phyloP scores from a whole-genome alignment of 345 rosid genomes.

The Lepidium didymum region DNA sequence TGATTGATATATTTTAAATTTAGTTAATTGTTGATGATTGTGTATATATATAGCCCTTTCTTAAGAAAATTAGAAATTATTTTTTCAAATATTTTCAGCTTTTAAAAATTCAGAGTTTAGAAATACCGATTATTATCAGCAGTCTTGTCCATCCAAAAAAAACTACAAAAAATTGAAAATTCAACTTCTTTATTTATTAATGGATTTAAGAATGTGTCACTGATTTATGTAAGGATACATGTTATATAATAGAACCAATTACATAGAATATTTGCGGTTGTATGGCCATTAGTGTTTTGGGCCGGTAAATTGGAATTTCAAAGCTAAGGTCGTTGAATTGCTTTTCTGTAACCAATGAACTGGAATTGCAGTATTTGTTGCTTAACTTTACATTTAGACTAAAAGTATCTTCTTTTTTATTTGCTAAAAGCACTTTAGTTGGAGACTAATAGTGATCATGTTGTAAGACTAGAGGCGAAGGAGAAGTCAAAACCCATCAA shows the following conservation, averaged over 20 bases:
- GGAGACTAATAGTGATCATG: background rate
- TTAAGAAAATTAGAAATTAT: no score
- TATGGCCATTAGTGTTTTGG: background rate
- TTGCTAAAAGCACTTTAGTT: background rate
- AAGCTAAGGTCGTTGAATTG: conserved; percentile 1
- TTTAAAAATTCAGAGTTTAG: no score
- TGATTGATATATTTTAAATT: no score
- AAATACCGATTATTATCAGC: no score
- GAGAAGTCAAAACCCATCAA: background rate
- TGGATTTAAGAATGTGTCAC: background rate
- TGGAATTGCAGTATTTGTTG: background rate
- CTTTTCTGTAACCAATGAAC: conserved; percentile 5
- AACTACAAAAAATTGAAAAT: background rate
- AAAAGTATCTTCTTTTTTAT: background rate
- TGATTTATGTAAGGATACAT: background rate
- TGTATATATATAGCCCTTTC: no score
- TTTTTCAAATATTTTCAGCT: no score
- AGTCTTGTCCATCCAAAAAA: no score
- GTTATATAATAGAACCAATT: no score
- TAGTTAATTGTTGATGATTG: no score
- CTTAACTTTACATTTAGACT: background rate
- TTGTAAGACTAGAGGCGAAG: background rate
- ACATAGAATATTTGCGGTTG: background rate
- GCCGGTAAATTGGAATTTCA: conserved; percentile 16
- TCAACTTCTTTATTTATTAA: background rate